Conservation (phyloP, 495 filamentous ascomycete genomes). For the Collariella sp. region DNA sequence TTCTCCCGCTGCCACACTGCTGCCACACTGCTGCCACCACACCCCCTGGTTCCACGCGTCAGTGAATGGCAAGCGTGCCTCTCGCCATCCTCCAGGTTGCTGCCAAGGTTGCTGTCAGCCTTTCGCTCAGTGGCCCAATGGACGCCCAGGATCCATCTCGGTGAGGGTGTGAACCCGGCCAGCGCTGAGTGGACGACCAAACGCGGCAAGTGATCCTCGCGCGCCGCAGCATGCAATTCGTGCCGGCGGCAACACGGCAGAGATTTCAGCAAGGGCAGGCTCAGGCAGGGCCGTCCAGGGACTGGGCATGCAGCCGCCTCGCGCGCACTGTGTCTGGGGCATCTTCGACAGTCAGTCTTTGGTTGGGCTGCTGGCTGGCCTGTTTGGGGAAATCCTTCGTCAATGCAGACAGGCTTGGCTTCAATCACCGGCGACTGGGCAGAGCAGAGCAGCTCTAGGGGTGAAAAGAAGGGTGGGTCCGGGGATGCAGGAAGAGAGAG, state of each 20-base stretch:
- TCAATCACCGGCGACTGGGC: too few relatives aligned
- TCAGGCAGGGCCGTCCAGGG: neutral
- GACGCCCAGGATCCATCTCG: too few relatives aligned
- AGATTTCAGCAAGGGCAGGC: neutral
- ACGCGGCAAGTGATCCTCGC: constrained; percentile 1
- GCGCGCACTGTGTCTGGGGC: neutral
- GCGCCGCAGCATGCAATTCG: neutral
- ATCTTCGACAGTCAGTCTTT: too few relatives aligned
- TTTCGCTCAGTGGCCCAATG: neutral
- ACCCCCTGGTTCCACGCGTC: neutral
- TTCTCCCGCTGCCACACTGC: neutral
- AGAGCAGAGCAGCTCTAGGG: too few relatives aligned
- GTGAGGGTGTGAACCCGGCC: too few relatives aligned
- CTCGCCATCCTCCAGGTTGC: too few relatives aligned
- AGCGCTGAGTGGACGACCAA: neutral
- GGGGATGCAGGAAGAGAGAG: neutral
- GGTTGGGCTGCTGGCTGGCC: too few relatives aligned
- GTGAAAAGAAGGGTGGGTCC: neutral
- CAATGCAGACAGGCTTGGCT: too few relatives aligned
- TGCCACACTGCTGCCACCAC: too few relatives aligned
- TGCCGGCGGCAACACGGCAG: neutral
- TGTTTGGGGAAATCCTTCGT: too few relatives aligned
- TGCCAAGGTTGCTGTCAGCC: too few relatives aligned
- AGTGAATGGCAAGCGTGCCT: neutral
- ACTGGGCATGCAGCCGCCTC: neutral